These are phyloP conservation scores for Boletus barrowsii DNA, from an alignment of 768 basidiomycete species.

Conservation along the genomic window DNA sequence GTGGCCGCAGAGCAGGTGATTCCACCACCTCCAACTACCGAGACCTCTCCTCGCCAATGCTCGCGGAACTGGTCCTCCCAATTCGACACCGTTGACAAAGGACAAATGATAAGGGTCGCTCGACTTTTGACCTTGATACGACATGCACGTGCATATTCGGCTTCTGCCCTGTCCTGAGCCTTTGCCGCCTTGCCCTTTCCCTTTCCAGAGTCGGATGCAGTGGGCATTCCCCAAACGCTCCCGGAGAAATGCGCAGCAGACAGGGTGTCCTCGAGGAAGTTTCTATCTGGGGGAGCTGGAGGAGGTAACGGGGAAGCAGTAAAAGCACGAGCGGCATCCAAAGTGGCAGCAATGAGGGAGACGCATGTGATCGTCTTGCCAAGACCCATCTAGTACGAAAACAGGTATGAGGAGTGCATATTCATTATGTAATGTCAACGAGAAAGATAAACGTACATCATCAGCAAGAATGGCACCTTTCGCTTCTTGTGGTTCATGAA, in stretches of 20 bases:
- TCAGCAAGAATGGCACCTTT: slow-evolving; percentile 94
- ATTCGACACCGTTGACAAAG: slow-evolving; percentile 93
- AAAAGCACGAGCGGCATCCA: slow-evolving; percentile 65
- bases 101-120: slow-evolving; percentile 95
- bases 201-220: slow-evolving; percentile 41
- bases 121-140: slow-evolving; percentile 81
- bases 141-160: slow-evolving; percentile 64
- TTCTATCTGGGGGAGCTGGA: slow-evolving; percentile 41
- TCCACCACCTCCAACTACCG: slow-evolving; percentile 75
- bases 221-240: slow-evolving; percentile 85
- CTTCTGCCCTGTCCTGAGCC: slow-evolving; percentile 67
- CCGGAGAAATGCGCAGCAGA: slow-evolving; percentile 65
- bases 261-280: slow-evolving; percentile 31
- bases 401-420: slow-evolving; percentile 1
- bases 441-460: slow-evolving; percentile 62
- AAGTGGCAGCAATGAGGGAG: slow-evolving; percentile 86
- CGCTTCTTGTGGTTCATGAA: slow-evolving; percentile 62
- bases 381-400: slow-evolving; percentile 80
- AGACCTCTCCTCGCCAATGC: slow-evolving; percentile 90
- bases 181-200: slow-evolving; percentile 65
- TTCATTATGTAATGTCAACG: slow-evolving; percentile 12
- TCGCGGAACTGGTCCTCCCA: slow-evolving; percentile 99
- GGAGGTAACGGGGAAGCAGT: slow-evolving; percentile 52
- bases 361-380: slow-evolving; percentile 97
- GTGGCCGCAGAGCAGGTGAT: slow-evolving; percentile 30